Evolutionary conservation across 345 rosid genomes (phyloP).

Genomic region (Dimocarpus longan): DNA sequence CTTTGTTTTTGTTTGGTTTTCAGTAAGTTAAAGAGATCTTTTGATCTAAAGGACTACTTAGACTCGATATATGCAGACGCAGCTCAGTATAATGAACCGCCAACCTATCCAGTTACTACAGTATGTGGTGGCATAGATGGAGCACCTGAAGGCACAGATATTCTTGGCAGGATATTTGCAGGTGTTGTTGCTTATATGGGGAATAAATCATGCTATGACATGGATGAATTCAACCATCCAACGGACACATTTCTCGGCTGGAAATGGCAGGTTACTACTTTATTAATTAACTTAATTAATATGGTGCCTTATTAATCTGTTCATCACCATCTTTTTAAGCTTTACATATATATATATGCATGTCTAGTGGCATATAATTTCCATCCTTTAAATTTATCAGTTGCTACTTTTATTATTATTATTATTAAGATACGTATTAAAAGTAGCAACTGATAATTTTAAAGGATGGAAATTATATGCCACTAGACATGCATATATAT

Average conservation of each 20-base stretch:
- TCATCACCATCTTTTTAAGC: no score
- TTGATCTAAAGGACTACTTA: slow-evolving; percentile 42
- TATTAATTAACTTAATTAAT: no score
- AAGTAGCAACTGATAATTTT: background rate
- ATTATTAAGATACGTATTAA: no score
- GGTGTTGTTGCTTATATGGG: slow-evolving; percentile 49
- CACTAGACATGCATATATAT: background rate
- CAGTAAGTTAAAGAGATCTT: slow-evolving; percentile 30
- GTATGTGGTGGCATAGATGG: slow-evolving; percentile 48
- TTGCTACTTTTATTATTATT: no score
- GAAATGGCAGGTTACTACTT: slow-evolving; percentile 50
- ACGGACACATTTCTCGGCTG: slow-evolving; percentile 33
- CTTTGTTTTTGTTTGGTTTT: background rate
- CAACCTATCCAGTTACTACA: slow-evolving; percentile 32
- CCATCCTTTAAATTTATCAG: no score
- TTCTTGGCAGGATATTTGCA: slow-evolving; percentile 38
- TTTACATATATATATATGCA: background rate
- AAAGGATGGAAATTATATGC: background rate
- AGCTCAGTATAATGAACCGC: slow-evolving; percentile 53
- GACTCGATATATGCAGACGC: slow-evolving; percentile 32
- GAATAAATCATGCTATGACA: slow-evolving; percentile 42
- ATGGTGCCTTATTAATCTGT: no score
- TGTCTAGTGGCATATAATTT: no score
- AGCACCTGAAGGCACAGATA: slow-evolving; percentile 25
- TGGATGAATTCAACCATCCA: slow-evolving; percentile 24